Evolutionary conservation across 176 grass and related monocot genomes (phyloP).

Genomic region (Sorghum bicolor): Sorghum_bicolor_NCBIv3 NC_012871.2:72737001-72737500

Average conservation of each 20-base stretch:
- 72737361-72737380: neutral
- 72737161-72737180: neutral
- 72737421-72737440: neutral
- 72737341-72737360: neutral
- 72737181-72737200: neutral
- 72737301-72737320: neutral
- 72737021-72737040: neutral
- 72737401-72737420: slow-evolving; percentile 3
- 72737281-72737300: neutral
- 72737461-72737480: neutral
- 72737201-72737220: neutral
- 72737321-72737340: neutral
- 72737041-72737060: neutral
- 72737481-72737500: neutral
- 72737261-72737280: neutral
- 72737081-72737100: neutral
- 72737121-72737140: neutral
- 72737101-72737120: neutral
- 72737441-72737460: neutral
- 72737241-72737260: neutral
- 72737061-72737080: neutral
- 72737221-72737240: neutral
- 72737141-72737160: neutral
- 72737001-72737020: neutral
- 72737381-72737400: neutral